These are phyloP conservation scores for Austroboletus eburneus DNA, from an alignment of 768 basidiomycete species.

Conservation along the genomic window DNA sequence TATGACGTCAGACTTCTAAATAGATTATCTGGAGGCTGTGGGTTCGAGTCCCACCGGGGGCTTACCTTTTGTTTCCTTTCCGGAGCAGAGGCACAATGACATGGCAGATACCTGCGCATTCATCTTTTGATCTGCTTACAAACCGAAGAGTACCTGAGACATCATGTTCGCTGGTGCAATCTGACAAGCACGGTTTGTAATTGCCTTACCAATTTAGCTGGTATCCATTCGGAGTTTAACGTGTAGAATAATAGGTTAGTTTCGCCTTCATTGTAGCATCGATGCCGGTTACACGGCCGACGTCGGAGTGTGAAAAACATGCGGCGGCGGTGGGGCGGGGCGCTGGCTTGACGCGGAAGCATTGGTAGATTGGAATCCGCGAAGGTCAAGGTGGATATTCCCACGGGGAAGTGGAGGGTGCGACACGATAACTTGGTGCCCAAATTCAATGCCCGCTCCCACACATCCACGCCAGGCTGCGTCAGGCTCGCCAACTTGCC, in stretches of 20 bases:
- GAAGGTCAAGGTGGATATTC: conserved; percentile 24
- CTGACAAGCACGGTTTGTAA: not conserved
- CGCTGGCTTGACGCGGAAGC: conserved; percentile 34
- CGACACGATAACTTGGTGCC: conserved; percentile 38
- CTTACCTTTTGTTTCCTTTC: conserved; percentile 24
- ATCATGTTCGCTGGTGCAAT: no score
- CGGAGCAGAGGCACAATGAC: no score
- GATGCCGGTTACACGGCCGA: no score
- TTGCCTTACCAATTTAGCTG: not conserved
- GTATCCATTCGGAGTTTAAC: conserved; percentile 3
- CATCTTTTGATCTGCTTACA: no score
- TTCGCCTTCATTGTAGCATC: no score
- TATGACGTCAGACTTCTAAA: conserved; percentile 90
- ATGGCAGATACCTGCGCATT: no score
- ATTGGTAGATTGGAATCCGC: conserved; percentile 31
- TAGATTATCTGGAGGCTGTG: conserved; percentile 82
- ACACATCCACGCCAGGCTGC: conserved; percentile 33
- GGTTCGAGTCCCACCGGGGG: conserved; percentile 86
- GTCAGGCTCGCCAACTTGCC: conserved; percentile 1
- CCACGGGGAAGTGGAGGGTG: conserved; percentile 31
- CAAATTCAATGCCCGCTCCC: conserved; percentile 39
- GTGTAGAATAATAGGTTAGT: no score
- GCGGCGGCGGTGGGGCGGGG: conserved; percentile 4
- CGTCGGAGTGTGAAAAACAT: not conserved
- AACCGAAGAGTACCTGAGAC: no score